Percentiles rank a stretch among this genome's conserved stretches.
These are phyloP conservation scores for Arthrobotrys sphaeroides DNA, from an alignment of 2,329 filamentous ascomycete species.

Conservation along the genomic window DNA sequence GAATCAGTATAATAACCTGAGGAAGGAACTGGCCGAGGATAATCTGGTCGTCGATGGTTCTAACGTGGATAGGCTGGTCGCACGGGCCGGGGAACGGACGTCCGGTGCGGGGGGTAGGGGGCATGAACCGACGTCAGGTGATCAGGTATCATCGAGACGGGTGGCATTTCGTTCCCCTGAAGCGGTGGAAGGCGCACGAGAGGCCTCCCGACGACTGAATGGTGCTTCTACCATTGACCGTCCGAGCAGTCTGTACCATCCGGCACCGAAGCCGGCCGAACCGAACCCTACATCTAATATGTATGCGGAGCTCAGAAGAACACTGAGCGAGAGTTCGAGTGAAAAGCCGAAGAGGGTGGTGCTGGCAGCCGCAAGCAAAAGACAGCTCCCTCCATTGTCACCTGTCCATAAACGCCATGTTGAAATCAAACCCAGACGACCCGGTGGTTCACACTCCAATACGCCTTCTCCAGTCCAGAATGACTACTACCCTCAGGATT, in stretches of 20 bases:
- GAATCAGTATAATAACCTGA: conserved; percentile 35
- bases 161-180: conserved; percentile 46
- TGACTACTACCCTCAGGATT: conserved; percentile 35
- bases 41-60: conserved; percentile 41
- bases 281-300: conserved; percentile 28
- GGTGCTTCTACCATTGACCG: conserved; percentile 40
- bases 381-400: conserved; percentile 36
- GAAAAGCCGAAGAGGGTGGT: conserved; percentile 42
- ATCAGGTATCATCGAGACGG: conserved; percentile 18
- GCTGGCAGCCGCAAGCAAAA: not conserved
- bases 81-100: conserved; percentile 35
- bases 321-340: conserved; percentile 47
- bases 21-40: conserved; percentile 34
- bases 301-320: conserved; percentile 46
- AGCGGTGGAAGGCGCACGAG: conserved; percentile 44
- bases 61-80: conserved; percentile 47
- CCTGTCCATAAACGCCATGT: conserved; percentile 44
- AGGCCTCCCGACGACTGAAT: conserved; percentile 44
- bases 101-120: conserved; percentile 23
- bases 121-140: conserved; percentile 14
- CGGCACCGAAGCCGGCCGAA: conserved; percentile 25
- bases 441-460: conserved; percentile 14
- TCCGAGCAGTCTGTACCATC: conserved; percentile 35
- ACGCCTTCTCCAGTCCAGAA: conserved; percentile 41
- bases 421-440: conserved; percentile 34